Evolutionary conservation across 768 basidiomycete genomes (phyloP).

Genomic region (Phanerochaete sordida): DNA sequence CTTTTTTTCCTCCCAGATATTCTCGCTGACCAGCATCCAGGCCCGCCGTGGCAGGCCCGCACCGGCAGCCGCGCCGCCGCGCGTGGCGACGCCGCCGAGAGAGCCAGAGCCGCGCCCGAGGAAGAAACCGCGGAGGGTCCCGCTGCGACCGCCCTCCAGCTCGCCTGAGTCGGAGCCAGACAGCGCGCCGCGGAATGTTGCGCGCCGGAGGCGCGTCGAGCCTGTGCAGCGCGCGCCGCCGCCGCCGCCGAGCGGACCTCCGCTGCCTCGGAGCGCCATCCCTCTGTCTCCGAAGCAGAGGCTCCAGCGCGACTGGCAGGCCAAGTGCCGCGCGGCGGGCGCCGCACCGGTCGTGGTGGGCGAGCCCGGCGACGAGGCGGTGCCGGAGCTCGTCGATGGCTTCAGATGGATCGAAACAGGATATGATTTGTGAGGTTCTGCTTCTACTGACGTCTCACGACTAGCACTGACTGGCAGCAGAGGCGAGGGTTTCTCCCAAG

Average conservation of each 20-base stretch:
- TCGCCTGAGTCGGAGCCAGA: background rate
- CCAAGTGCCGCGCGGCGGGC: constrained; percentile 19
- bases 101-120: background rate
- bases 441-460: background rate
- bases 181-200: no score
- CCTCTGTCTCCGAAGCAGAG: background rate
- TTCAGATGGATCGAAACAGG: constrained; percentile 54
- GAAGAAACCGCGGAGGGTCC: background rate
- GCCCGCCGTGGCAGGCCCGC: background rate
- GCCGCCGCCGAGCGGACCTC: background rate
- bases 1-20: background rate
- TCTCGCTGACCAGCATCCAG: background rate
- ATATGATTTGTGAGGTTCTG: constrained; percentile 38
- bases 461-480: no score
- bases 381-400: constrained; percentile 37
- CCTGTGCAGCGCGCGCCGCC: background rate
- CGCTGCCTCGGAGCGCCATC: background rate
- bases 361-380: constrained; percentile 29
- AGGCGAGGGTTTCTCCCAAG: no score
- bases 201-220: no score
- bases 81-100: no score
- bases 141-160: background rate
- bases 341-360: constrained; percentile 33
- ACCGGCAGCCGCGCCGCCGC: background rate
- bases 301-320: constrained; percentile 25